A percentile compares a stretch with the other conserved stretches of the same genome.
These are phyloP conservation scores for Rhodosporidiobolus sp. DNA, from an alignment of 768 basidiomycete species.

Conservation along the genomic window DNA sequence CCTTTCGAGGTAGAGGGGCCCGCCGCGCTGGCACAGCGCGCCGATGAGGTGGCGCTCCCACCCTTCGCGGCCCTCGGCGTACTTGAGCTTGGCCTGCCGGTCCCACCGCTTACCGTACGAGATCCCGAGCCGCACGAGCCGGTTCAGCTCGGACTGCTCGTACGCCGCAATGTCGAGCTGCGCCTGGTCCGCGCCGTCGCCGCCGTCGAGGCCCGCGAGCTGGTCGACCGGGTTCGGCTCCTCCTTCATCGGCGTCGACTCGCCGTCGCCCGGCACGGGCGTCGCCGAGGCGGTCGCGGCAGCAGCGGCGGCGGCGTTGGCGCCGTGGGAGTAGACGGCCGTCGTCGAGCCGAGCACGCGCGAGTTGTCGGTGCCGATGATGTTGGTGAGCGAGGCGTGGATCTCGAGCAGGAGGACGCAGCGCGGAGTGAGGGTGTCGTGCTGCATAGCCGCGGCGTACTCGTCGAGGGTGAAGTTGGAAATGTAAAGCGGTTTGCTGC, in stretches of 20 bases:
- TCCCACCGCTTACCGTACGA: constrained; percentile 44
- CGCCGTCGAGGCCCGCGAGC: neutral
- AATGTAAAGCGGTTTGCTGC: constrained; percentile 78
- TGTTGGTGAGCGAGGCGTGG: constrained; percentile 83
- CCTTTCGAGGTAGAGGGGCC: constrained; percentile 29
- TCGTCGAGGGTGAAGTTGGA: constrained; percentile 91
- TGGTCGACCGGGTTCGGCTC: constrained; percentile 3
- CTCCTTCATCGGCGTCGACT: neutral
- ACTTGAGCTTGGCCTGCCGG: constrained; percentile 41
- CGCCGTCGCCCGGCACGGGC: neutral
- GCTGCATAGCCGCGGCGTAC: constrained; percentile 79
- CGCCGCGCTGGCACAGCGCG: constrained; percentile 41
- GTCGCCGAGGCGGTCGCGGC: neutral
- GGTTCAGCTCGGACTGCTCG: constrained; percentile 16
- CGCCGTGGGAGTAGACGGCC: neutral
- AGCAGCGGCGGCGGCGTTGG: neutral
- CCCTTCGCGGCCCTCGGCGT: constrained; percentile 34
- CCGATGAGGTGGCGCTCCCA: constrained; percentile 44
- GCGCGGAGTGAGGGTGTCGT: constrained; percentile 64
- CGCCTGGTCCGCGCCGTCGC: constrained; percentile 6
- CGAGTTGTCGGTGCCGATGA: constrained; percentile 67
- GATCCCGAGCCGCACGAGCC: constrained; percentile 35
- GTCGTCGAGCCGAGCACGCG: constrained; percentile 35
- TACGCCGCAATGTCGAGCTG: neutral
- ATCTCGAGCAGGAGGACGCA: constrained; percentile 80